Base-by-base conservation (phyloP, 495 filamentous ascomycete genomes). In the Corynascus novoguineensis region DNA sequence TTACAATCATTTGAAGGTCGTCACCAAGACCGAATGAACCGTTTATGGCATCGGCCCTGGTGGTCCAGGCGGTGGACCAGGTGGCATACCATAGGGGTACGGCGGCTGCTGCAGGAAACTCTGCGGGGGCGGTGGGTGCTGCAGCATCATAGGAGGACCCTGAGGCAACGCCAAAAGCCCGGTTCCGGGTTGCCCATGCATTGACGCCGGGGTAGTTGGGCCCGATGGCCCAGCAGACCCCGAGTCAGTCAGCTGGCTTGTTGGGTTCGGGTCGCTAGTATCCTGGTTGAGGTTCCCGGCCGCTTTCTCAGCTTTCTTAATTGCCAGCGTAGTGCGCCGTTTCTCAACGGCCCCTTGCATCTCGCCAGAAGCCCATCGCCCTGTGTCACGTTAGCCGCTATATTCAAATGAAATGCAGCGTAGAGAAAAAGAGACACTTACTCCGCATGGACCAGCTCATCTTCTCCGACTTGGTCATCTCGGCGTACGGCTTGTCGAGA, bases 381-480 rank as follows among this genome's bases (percentile, higher is more conserved):
- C 76, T 79, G 56, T 49, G 37, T 32, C 3, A 22, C 38, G 65
- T 72, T 61, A 71, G 65, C 50, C 4, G 0, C 9, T 7, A 2
- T 14, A 22, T 15, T 29, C 21, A 9, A 10, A 0, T n/a, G n/a
- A n/a, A n/a, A n/a, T n/a, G n/a, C 3, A 17, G 2, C 2, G 9
- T 17, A 45, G 49, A 28, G 1, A 32, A 14, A 17, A 0, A 1
- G 32, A 15, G 24, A 19, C 4, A 68, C 70, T 60, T 64, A 78
- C 76, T 64, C 64, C 75, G 75, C 76, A 79, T 79, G 1, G 75
- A 78, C 37, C 59, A 66, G 2, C 70, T 74, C 76, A 79, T 79
- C 66, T 79, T 79, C 63, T 79, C 76, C 8, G 73, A 76, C 61
- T 79, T 79, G 40, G 72, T 79, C 76, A 79, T 78, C 32, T 73